Conservation (phyloP, 768 basidiomycete species). For the Hydnum rufescens region DNA sequence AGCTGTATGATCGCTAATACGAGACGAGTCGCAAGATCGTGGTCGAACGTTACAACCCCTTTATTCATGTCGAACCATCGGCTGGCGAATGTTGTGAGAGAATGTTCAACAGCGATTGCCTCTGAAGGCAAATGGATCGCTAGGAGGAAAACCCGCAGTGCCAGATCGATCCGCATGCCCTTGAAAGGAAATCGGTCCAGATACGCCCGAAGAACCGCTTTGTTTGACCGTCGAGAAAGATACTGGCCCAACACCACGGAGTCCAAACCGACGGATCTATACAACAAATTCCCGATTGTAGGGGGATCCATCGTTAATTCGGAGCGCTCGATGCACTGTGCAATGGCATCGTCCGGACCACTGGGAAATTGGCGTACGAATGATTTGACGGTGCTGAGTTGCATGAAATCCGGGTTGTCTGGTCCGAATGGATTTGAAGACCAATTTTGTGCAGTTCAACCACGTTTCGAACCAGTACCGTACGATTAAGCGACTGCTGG, state of each 20-base stretch:
- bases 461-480: slow-evolving; percentile 78
- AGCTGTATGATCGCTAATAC: slow-evolving; percentile 70
- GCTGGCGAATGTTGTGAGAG: slow-evolving; percentile 68
- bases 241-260: slow-evolving; percentile 67
- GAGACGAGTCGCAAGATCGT: slow-evolving; percentile 56
- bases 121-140: slow-evolving; percentile 48
- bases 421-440: slow-evolving; percentile 13
- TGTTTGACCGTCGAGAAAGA: slow-evolving; percentile 52
- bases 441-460: slow-evolving; percentile 36
- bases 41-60: slow-evolving; percentile 56
- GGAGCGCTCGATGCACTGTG: slow-evolving; percentile 43
- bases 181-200: slow-evolving; percentile 76
- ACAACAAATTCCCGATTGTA: slow-evolving; percentile 54
- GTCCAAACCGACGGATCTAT: slow-evolving; percentile 71
- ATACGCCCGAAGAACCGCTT: slow-evolving; percentile 59
- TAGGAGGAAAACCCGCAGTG: slow-evolving; percentile 74
- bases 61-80: slow-evolving; percentile 86
- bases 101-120: slow-evolving; percentile 32
- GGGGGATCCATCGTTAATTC: slow-evolving; percentile 40
- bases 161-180: slow-evolving; percentile 69
- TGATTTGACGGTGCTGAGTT: slow-evolving; percentile 29
- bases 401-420: slow-evolving; percentile 11
- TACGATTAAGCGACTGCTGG: slow-evolving; percentile 50
- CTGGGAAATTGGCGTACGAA: slow-evolving; percentile 66
- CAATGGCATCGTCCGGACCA: slow-evolving; percentile 64